Base-by-base conservation (phyloP, 2,329 filamentous ascomycete species). In the Pestalotiopsis sp. region DNA sequence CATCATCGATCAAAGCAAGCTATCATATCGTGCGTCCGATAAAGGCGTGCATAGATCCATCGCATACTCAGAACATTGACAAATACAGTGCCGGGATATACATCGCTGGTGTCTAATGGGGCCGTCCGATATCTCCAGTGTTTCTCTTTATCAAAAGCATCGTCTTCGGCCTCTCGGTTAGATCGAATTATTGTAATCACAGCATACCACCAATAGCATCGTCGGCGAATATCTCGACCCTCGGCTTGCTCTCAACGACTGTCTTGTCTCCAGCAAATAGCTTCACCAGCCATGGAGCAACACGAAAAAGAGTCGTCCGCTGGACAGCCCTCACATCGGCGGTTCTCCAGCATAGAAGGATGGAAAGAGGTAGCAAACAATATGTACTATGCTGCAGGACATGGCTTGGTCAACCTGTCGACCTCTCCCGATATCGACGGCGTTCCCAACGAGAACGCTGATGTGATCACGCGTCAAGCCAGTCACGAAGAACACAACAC, bases 291-390 rank as follows among this genome's bases (percentile, higher is more conserved):
- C 14, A 63, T 63, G 60, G 60, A 63, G 3, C 60, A 63, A n/a
- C 9, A 25, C n/a, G 60, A 63, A 36, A 40, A 31, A 23, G 31
- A 40, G 14, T 4, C 13, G 6, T 13, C 14, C 60, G 4, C 60
- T 36, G 31, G 27, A 63, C 11, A 31, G 1, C 4, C 17, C 13
- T 12, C 14, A 9, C 23, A 12, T 11, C 60, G 60, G 38, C 60
- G 60, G 14, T 63, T 63, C 14, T 27, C 60, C 31, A 63, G 27
- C 31, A 63, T 63, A 9, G 60, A 63, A n/a, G 60, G 60, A n/a
- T 63, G 60, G 60, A 25, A 31, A n/a, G 31, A 63, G 27, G 60
- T 63, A 63, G 60, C 60, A 25, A 40, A 63, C 31, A 63, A 63
- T 23, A 13, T 63, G 14, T 63, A 63, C 17, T 63, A 63, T 36